Conservation (phyloP, 2,329 filamentous ascomycete genomes). For the Raffaelea ambrosiae region DNA sequence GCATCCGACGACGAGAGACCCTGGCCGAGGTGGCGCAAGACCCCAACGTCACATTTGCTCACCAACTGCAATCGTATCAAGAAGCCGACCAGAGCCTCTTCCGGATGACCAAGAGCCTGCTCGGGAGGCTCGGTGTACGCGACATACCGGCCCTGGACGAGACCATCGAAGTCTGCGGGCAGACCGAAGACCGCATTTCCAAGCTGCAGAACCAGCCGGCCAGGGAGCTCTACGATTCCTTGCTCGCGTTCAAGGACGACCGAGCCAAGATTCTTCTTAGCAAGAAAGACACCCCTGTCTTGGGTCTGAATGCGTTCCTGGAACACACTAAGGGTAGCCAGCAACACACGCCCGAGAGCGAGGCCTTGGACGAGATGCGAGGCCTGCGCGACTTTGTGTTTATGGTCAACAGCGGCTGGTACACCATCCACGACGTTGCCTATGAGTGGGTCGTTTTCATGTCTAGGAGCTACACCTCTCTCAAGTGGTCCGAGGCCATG, state of each 20-base stretch:
- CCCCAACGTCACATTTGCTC: slow-evolving; percentile 41
- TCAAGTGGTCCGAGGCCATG: slow-evolving; percentile 49
- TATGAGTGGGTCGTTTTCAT: slow-evolving; percentile 50
- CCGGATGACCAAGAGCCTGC: slow-evolving; percentile 43
- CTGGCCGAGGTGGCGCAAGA: slow-evolving; percentile 45
- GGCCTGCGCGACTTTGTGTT: slow-evolving; percentile 45
- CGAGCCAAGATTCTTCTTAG: slow-evolving; percentile 42
- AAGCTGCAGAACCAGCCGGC: slow-evolving; percentile 39
- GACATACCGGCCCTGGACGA: slow-evolving; percentile 28
- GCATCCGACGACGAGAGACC: slow-evolving; percentile 53
- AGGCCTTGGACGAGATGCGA: slow-evolving; percentile 42
- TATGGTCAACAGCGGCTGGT: slow-evolving; percentile 38
- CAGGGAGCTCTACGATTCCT: slow-evolving; percentile 38
- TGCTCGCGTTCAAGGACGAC: slow-evolving; percentile 44
- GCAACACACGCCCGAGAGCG: slow-evolving; percentile 37
- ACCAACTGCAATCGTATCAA: slow-evolving; percentile 48
- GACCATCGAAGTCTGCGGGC: slow-evolving; percentile 41
- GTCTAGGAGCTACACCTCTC: slow-evolving; percentile 40
- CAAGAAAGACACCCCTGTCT: slow-evolving; percentile 42
- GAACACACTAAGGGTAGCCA: slow-evolving; percentile 53
- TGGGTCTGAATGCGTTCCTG: slow-evolving; percentile 52
- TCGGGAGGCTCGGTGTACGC: slow-evolving; percentile 45
- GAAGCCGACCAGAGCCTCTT: slow-evolving; percentile 49
- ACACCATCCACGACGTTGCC: slow-evolving; percentile 47
- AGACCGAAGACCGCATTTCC: slow-evolving; percentile 36